A percentile compares a stretch with the other conserved stretches of the same genome.
These are phyloP conservation scores for Claviceps cyperi DNA, from an alignment of 2,329 filamentous ascomycete genomes.

Conservation along the genomic window DNA sequence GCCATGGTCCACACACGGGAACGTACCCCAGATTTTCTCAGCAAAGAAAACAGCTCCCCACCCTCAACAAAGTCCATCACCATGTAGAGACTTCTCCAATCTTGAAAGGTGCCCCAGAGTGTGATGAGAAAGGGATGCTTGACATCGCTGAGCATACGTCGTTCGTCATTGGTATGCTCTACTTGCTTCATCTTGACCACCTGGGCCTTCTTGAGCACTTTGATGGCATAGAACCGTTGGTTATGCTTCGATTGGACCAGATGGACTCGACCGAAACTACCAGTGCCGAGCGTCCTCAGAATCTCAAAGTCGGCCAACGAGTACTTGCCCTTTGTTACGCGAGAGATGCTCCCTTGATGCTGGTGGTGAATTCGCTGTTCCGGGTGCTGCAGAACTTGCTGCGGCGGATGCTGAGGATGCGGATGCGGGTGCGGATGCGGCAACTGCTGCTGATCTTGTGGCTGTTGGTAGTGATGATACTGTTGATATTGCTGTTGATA, in stretches of 20 bases:
- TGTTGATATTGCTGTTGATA: conserved; percentile 8
- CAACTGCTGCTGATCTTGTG: conserved; percentile 11
- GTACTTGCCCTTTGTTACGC: conserved; percentile 94
- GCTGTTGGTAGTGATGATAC: conserved; percentile 13
- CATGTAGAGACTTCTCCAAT: conserved; percentile 94
- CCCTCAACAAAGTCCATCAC: conserved; percentile 99
- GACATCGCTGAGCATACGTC: conserved; percentile 88
- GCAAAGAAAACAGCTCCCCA: conserved; percentile 86
- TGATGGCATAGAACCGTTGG: conserved; percentile 93
- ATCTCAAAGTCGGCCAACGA: conserved; percentile 82
- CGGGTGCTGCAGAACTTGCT: conserved; percentile 10
- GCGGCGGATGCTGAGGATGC: conserved; percentile 8
- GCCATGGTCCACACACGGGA: background rate
- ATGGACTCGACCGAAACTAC: conserved; percentile 92
- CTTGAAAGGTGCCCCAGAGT: conserved; percentile 96
- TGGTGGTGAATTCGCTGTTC: conserved; percentile 18
- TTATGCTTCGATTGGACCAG: conserved; percentile 97
- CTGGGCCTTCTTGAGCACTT: conserved; percentile 95
- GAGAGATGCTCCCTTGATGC: conserved; percentile 22
- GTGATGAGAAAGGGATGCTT: conserved; percentile 97
- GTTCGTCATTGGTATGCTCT: conserved; percentile 97
- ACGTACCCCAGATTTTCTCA: conserved; percentile 80
- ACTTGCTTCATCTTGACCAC: conserved; percentile 99
- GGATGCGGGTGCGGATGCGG: conserved; percentile 12
- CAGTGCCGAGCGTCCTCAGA: conserved; percentile 82